Evolutionary conservation across 345 rosid species (phyloP).

Genomic region (Mallotus nudiflorus): DNA sequence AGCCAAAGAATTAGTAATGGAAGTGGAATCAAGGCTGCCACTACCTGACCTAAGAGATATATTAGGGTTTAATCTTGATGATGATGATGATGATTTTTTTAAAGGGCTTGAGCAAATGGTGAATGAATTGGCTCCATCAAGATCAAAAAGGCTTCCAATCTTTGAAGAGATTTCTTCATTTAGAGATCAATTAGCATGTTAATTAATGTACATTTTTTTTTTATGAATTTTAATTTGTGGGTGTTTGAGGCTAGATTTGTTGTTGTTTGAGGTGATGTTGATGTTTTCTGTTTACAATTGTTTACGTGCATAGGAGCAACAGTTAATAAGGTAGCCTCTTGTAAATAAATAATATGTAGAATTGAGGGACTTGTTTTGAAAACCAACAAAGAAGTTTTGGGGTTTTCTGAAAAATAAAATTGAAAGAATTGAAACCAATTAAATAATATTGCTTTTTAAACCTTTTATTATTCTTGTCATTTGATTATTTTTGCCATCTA

Average conservation of each 20-base stretch:
- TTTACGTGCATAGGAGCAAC: background rate
- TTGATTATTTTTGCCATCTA: too few relatives aligned
- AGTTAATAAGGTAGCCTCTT: background rate
- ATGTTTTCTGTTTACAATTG: background rate
- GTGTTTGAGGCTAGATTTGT: background rate
- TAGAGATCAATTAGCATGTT: slow-evolving; percentile 64
- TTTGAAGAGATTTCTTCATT: slow-evolving; percentile 81
- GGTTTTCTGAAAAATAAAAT: too few relatives aligned
- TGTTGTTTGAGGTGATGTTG: background rate
- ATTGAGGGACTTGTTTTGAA: too few relatives aligned
- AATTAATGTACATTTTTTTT: background rate
- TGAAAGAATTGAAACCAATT: too few relatives aligned
- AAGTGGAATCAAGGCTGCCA: slow-evolving; percentile 14
- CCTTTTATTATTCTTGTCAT: too few relatives aligned
- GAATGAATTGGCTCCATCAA: slow-evolving; percentile 54
- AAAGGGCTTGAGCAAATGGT: slow-evolving; percentile 52
- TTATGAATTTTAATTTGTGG: background rate
- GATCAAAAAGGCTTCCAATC: slow-evolving; percentile 81
- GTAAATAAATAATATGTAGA: too few relatives aligned
- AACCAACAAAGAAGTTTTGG: background rate
- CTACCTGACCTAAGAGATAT: background rate
- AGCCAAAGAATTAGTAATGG: slow-evolving; percentile 29
- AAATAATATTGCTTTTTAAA: too few relatives aligned
- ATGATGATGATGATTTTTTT: slow-evolving; percentile 50
- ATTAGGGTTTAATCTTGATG: slow-evolving; percentile 12